Base-by-base conservation (phyloP, 2,329 filamentous ascomycete genomes). In the Talaromyces sp. region DNA sequence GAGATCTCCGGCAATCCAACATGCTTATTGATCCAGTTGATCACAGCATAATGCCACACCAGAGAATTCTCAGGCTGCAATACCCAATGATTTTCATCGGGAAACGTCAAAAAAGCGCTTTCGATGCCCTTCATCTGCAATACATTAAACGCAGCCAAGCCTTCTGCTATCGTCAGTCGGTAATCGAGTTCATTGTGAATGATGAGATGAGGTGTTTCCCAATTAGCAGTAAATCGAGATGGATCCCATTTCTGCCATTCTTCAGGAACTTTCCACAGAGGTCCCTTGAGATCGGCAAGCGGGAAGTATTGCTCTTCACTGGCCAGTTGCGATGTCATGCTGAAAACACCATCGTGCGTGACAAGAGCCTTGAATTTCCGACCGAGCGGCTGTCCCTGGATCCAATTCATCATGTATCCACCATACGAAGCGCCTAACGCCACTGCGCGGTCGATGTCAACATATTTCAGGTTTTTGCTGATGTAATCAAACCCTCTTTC, bases 121-220 rank as follows among this genome's bases (percentile, higher is more conserved):
- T 91, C 88, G 1, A 96, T 84, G 0, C 87, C 87, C 61, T 85
- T 85, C 27, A 87, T 86, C 78, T 97, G 93, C 35, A 97, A 81
- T 8, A 93, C 89, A 69, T 96, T 96, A 80, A 96, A 97, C 61
- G 92, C 90, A 2, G 90, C 86, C 62, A 97, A 78, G 0, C 93
- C 93, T 77, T 97, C 94, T 0, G 89, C 87, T 62, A 98, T 89
- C 0, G 93, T 90, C 31, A 97, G 81, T 19, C 94, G 86, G 75
- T 97, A 98, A 77, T 98, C 94, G 37, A 95, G 84, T 72, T 95
- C 92, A 73, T 88, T 94, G 78, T 98, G 94, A 63, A 98, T 93
- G 67, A 96, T 88, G 67, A 99, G 82, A 78, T 95, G 89, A 0
- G 95, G 95, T 0, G 93, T 97, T 1, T 85, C 81, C 93, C 93